Evolutionary conservation across 306 rosid genomes (phyloP).

Genomic region (Senna siamea): DNA sequence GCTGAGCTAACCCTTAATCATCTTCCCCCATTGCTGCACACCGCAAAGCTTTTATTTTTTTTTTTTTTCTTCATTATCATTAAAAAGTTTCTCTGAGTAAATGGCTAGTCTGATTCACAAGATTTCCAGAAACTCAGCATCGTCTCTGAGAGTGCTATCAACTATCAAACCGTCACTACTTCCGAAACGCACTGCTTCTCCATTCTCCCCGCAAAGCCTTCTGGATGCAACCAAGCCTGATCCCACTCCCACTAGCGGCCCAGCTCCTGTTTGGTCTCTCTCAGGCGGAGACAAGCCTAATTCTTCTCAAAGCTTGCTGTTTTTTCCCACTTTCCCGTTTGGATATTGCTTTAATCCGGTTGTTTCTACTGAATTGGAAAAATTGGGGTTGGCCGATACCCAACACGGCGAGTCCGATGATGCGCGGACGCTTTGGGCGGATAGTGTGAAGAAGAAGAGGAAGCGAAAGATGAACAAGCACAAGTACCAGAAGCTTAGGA

Average conservation of each 20-base stretch:
- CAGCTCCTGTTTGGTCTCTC: constrained; percentile 15
- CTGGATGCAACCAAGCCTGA: constrained; percentile 11
- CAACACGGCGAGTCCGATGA: constrained; percentile 37
- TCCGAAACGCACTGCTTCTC: constrained; percentile 10
- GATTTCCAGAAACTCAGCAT: constrained; percentile 34
- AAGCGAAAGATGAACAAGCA: constrained; percentile 62
- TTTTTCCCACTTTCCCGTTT: constrained; percentile 48
- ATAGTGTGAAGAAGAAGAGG: constrained; percentile 69
- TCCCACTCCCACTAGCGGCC: neutral
- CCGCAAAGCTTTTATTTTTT: neutral
- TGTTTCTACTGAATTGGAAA: constrained; percentile 29
- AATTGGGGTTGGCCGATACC: constrained; percentile 19
- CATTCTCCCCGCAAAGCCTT: constrained; percentile 15
- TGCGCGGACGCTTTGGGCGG: constrained; percentile 56
- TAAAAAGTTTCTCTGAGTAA: constrained; percentile 1
- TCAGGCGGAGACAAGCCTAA: constrained; percentile 7
- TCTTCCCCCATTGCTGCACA: neutral
- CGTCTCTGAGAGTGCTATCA: constrained; percentile 22
- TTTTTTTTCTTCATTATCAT: neutral
- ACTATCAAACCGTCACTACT: constrained; percentile 19
- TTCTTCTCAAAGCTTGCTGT: constrained; percentile 12
- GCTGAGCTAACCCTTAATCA: neutral
- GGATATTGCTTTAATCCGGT: constrained; percentile 44
- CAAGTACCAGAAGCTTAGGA: constrained; percentile 56
- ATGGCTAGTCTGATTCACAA: constrained; percentile 46